These are phyloP conservation scores for Lathyrus tuberosus DNA, from an alignment of 306 rosid species.

Conservation along the genomic window DNA sequence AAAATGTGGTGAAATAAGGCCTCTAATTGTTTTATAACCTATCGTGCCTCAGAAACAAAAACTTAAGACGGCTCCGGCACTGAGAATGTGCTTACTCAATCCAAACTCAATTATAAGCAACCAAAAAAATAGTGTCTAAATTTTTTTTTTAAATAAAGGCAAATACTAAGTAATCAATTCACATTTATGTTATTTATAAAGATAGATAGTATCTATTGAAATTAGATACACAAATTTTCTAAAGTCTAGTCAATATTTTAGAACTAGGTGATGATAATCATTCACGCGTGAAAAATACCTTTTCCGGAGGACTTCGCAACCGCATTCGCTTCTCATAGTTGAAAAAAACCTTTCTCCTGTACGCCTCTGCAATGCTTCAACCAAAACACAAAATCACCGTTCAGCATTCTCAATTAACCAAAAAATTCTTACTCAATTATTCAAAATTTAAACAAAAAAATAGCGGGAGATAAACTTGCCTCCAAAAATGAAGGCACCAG, in stretches of 20 bases:
- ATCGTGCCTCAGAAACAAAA: too few species aligned
- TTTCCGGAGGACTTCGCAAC: constrained; percentile 83
- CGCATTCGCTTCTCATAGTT: constrained; percentile 92
- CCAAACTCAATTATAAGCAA: neutral
- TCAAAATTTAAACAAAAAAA: neutral
- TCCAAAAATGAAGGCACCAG: constrained; percentile 50
- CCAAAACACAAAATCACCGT: neutral
- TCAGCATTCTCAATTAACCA: neutral
- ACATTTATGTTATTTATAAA: neutral
- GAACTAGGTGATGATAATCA: neutral
- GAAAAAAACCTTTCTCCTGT: constrained; percentile 82
- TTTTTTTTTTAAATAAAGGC: neutral
- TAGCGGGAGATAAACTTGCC: constrained; percentile 44
- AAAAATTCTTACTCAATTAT: too few species aligned
- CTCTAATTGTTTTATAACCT: too few species aligned
- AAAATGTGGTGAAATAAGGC: too few species aligned
- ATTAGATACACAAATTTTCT: neutral
- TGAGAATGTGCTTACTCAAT: too few species aligned
- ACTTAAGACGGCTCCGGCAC: too few species aligned
- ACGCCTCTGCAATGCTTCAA: constrained; percentile 73
- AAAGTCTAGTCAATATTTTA: constrained; percentile 6
- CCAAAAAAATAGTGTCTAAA: too few species aligned
- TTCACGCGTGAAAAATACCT: constrained; percentile 46
- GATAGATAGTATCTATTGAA: neutral
- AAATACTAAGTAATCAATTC: neutral